phyloP scores from a whole-genome alignment of 495 filamentous ascomycete genomes.

The Penicillium tannophilum region DNA sequence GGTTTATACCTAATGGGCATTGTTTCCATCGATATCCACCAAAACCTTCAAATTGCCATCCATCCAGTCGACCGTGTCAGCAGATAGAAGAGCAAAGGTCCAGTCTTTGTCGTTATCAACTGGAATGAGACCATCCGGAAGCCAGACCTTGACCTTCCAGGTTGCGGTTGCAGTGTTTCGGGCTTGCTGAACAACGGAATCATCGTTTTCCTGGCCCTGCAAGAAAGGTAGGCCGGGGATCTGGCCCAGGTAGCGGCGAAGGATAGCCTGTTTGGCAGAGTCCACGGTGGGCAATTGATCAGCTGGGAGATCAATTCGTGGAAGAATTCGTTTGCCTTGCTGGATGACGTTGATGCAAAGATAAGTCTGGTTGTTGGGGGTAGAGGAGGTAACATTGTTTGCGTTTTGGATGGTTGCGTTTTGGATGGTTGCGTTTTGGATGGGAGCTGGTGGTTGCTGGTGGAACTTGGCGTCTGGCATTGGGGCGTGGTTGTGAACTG shows the following conservation, averaged over 20 bases:
- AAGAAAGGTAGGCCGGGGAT: constrained; percentile 28
- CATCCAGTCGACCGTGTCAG: constrained; percentile 55
- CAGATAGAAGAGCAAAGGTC: constrained; percentile 44
- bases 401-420: constrained; percentile 14
- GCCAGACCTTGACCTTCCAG: constrained; percentile 43
- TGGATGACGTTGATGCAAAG: constrained; percentile 47
- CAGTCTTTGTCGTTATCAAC: constrained; percentile 48
- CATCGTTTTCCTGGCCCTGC: constrained; percentile 10
- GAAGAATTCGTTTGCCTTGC: constrained; percentile 44
- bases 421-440: constrained; percentile 10
- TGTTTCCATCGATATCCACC: constrained; percentile 35
- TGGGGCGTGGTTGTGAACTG: constrained; percentile 16
- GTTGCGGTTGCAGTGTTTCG: constrained; percentile 12
- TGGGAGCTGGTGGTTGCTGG: constrained; percentile 20
- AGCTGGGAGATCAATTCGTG: constrained; percentile 41
- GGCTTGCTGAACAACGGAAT: constrained; percentile 8
- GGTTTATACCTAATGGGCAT: constrained; percentile 8
- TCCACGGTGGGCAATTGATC: constrained; percentile 39
- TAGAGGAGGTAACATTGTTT: not conserved
- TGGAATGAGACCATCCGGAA: constrained; percentile 42
- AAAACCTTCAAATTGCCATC: constrained; percentile 52
- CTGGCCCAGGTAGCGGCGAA: constrained; percentile 38
- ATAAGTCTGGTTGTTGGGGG: constrained; percentile 26
- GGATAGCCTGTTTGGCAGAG: constrained; percentile 32
- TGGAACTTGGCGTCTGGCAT: constrained; percentile 23